Evolutionary conservation across 371 early-diverging fungal species (phyloP).

Genomic region (Actinomucor elegans): DNA sequence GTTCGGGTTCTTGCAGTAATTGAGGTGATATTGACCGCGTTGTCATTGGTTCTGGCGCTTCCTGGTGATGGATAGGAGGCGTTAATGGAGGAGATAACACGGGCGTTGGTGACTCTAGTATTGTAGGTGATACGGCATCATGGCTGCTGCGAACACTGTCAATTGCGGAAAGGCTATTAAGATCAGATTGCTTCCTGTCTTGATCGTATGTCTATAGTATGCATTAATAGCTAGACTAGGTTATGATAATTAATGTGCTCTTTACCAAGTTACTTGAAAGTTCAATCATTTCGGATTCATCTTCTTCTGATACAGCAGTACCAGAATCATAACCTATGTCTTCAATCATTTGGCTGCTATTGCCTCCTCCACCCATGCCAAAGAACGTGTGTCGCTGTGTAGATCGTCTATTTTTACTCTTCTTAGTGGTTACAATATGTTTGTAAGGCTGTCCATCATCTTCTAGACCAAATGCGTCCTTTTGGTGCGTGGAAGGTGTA

Average conservation of each 20-base stretch:
- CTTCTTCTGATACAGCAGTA: background rate
- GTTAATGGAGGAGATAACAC: no score
- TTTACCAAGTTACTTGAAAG: background rate
- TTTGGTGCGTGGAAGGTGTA: background rate
- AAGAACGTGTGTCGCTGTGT: conserved; percentile 12
- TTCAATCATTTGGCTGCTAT: background rate
- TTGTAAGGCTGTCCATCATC: conserved; percentile 1
- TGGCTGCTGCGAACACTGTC: no score
- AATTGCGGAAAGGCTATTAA: no score
- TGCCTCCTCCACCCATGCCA: conserved; percentile 6
- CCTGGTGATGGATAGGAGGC: no score
- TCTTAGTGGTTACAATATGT: conserved; percentile 7
- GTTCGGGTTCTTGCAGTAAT: no score
- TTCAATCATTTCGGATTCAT: conserved; percentile 1
- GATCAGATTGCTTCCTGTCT: no score
- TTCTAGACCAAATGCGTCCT: background rate
- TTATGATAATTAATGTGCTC: conserved; percentile 1
- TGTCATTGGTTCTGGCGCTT: no score
- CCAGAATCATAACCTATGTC: background rate
- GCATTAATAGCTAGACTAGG: no score
- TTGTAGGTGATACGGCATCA: no score
- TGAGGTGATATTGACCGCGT: no score
- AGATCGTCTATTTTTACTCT: conserved; percentile 7
- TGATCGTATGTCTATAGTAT: no score
- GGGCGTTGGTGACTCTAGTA: no score